Percentiles rank a stretch among this genome's conserved stretches.
phyloP scores from a whole-genome alignment of 192 early-diverging fungal species.

The Umbelopsis vinacea region DNA sequence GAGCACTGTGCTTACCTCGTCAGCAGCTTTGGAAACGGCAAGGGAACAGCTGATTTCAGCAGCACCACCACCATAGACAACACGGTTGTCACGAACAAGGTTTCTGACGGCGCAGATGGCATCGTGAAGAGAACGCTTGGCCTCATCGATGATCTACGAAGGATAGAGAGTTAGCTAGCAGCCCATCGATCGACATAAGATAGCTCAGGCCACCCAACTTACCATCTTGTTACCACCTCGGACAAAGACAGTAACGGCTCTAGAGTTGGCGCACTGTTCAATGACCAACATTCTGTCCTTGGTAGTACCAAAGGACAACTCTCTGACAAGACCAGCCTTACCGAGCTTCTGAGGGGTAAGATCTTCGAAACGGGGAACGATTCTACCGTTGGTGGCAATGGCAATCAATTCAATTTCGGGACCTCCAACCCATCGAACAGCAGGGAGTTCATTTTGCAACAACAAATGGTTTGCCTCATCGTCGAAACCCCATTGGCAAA shows the following conservation, averaged over 20 bases:
- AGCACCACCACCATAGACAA: constrained; percentile 99
- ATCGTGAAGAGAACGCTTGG: constrained; percentile 96
- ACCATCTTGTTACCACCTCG: constrained; percentile 99
- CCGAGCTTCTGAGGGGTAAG: constrained; percentile 88
- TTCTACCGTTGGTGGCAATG: constrained; percentile 99
- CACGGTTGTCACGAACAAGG: constrained; percentile 94
- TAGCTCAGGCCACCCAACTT: background rate
- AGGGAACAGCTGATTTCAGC: constrained; percentile 97
- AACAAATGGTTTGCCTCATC: constrained; percentile 99
- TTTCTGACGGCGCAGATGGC: constrained; percentile 99
- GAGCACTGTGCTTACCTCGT: constrained; percentile 60
- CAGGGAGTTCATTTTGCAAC: constrained; percentile 96
- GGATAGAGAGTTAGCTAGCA: background rate
- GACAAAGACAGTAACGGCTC: constrained; percentile 96
- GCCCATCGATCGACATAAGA: background rate
- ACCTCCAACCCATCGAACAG: constrained; percentile 99
- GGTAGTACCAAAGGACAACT: constrained; percentile 95
- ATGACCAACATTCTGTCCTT: constrained; percentile 99
- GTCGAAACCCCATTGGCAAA: constrained; percentile 99
- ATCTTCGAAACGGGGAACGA: constrained; percentile 99
- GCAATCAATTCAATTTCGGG: constrained; percentile 99
- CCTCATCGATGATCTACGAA: constrained; percentile 94
- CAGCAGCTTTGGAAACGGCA: constrained; percentile 90
- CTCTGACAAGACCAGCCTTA: constrained; percentile 91
- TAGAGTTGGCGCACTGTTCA: constrained; percentile 99